Evolutionary conservation across 129 eudicot genomes (phyloP), one percentile per base, ranked within the genome.

Genomic region (Apium graveolens): DNA sequence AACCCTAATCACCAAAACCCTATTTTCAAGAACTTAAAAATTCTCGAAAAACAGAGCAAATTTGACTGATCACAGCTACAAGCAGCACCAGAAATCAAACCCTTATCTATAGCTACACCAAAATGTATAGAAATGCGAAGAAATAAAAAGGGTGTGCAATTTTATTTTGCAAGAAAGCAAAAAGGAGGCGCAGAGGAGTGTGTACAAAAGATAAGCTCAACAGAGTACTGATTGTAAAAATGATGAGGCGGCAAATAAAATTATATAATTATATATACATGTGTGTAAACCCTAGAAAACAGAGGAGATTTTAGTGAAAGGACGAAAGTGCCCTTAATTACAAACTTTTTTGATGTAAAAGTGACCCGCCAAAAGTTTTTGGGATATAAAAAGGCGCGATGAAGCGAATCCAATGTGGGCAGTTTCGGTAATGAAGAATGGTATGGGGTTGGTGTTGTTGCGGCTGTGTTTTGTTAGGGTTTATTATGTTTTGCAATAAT

Each of bases 241-340:
- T n/a, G 53, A 73, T 41, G 76, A 73, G 43, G 76, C 76, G 76
- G 76, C 76, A 73, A 73, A 73, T 39, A 16, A 24, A 39, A 38
- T 38, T 38, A 73, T 73, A 57, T 57, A 10, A 55, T 55, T 0
- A 55, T 24, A 7, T 53, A 9, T 57, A 57, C 14, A 57, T 0
- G 9, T 10, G 11, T 7, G 53, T 39, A 73, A 73, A 73, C 76
- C 76, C 76, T 73, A 73, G 35, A 24, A 2, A 2, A n/a, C 5
- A 2, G 66, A 57, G 14, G 16, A 17, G 37, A 2, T 26, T 29
- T 39, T 26, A 1, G 11, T 12, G 27, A 11, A 73, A 73, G 10
- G 76, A 73, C 76, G 51, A 42, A 73, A 73, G 13, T 27, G 24
- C 76, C 76, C 55, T 73, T 29, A 0, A 4, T 41, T 42, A 41